Conservation (phyloP, 768 basidiomycete species). For the Psilocybe azurescens region DNA sequence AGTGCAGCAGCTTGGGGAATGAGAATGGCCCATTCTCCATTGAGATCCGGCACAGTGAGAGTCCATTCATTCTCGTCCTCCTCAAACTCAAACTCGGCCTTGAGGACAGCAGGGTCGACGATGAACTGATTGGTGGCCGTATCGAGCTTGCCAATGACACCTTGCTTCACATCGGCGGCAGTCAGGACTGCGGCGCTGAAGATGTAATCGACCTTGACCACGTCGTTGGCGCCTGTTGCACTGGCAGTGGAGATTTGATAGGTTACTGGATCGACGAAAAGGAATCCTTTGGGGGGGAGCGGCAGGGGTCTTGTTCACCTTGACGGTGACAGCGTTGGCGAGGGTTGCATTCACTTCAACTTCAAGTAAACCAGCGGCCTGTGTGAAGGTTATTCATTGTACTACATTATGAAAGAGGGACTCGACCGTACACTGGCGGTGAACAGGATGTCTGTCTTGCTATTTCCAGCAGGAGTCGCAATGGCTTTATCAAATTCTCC, state of each 20-base stretch:
- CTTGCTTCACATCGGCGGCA: conserved; percentile 13
- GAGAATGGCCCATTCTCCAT: conserved; percentile 21
- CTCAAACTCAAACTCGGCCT: conserved; percentile 20
- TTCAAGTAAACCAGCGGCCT: conserved; percentile 15
- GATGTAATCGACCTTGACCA: conserved; percentile 19
- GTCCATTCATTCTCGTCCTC: conserved; percentile 20
- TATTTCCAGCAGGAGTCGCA: conserved; percentile 13
- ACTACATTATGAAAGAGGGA: background rate
- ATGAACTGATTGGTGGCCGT: conserved; percentile 10
- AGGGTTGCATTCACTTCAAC: conserved; percentile 11
- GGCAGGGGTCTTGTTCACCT: conserved; percentile 6
- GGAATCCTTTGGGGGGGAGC: conserved; percentile 18
- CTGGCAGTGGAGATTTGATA: conserved; percentile 13
- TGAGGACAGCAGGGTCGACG: conserved; percentile 8
- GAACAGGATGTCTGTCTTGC: conserved; percentile 18
- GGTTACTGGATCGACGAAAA: conserved; percentile 19
- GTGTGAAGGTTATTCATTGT: background rate
- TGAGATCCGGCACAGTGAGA: conserved; percentile 17
- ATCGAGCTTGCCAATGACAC: conserved; percentile 20
- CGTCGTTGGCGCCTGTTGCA: conserved; percentile 8
- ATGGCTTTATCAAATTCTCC: conserved; percentile 13
- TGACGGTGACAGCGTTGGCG: conserved; percentile 13
- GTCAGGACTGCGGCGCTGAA: conserved; percentile 15
- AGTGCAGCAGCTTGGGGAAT: conserved; percentile 14
- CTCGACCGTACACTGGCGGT: conserved; percentile 2